phyloP scores from a whole-genome alignment of 768 basidiomycete genomes.

The Lactifluus volemus region DNA sequence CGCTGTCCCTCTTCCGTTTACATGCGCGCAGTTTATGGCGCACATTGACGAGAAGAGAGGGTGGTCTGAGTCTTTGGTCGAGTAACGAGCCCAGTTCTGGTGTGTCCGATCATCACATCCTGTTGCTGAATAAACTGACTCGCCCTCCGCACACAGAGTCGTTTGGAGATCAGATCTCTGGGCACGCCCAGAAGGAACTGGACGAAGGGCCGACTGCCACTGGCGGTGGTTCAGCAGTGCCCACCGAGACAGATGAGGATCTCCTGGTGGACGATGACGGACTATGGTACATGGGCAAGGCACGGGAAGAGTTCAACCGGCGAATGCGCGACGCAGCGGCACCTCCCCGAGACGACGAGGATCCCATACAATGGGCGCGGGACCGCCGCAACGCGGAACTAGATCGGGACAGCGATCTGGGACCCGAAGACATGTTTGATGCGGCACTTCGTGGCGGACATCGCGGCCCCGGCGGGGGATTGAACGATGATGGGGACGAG shows the following conservation, averaged over 20 bases:
- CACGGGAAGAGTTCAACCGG: constrained; percentile 66
- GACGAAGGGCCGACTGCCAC: constrained; percentile 4
- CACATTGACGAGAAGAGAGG: constrained; percentile 48
- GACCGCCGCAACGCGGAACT: constrained; percentile 63
- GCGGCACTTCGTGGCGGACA: constrained; percentile 49
- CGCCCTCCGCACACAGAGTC: neutral
- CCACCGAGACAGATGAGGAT: constrained; percentile 22
- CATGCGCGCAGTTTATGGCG: constrained; percentile 82
- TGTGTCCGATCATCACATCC: constrained; percentile 6
- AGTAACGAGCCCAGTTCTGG: constrained; percentile 42
- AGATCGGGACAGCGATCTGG: constrained; percentile 65
- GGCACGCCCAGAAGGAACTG: constrained; percentile 9
- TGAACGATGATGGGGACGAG: constrained; percentile 56
- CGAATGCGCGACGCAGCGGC: constrained; percentile 38
- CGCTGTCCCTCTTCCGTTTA: constrained; percentile 72
- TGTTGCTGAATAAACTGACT: neutral
- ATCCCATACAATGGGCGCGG: constrained; percentile 77
- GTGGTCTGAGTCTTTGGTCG: constrained; percentile 60
- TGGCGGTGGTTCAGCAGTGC: neutral
- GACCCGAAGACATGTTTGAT: constrained; percentile 79
- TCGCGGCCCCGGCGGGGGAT: constrained; percentile 29
- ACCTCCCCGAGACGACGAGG: constrained; percentile 46
- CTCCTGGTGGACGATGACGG: constrained; percentile 43
- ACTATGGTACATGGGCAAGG: constrained; percentile 78
- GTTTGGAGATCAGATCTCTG: neutral